A percentile compares a stretch with the other conserved stretches of the same genome.
Conservation (phyloP, 345 rosid genomes). For the Arabidopsis thaliana region DNA sequence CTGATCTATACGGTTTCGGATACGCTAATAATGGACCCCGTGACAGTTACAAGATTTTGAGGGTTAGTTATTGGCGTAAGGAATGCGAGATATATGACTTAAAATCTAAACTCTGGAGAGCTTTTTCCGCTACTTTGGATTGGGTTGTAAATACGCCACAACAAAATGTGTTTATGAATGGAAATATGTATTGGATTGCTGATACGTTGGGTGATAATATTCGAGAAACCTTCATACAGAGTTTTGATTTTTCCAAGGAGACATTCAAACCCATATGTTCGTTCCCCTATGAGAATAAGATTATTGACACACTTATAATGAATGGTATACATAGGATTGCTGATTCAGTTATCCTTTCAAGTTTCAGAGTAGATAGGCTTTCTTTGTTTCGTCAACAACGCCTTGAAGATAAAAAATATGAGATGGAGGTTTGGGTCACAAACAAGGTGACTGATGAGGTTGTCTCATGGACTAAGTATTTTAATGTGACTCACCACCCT, state of each 20-base stretch:
- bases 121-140: neutral
- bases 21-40: neutral
- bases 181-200: slow-evolving; percentile 13
- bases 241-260: neutral
- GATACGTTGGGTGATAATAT: neutral
- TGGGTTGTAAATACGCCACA: accelerated
- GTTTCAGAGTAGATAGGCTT: slow-evolving; percentile 14
- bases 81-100: neutral
- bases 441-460: slow-evolving; percentile 14
- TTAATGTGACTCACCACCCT: neutral
- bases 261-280: slow-evolving; percentile 4
- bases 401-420: neutral
- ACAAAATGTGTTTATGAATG: neutral
- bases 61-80: neutral
- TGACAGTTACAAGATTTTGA: neutral
- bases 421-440: slow-evolving; percentile 12
- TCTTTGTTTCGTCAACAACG: neutral
- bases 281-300: neutral
- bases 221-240: neutral
- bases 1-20: neutral
- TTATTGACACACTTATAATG: too few relatives aligned
- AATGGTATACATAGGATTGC: too few relatives aligned
- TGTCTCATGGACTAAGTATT: slow-evolving; percentile 25
- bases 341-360: neutral
- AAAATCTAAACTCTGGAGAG: slow-evolving; percentile 16